Percentiles rank a stretch among this genome's conserved stretches.
Evolutionary conservation across 371 early-diverging fungal genomes (phyloP).

Genomic region (Phascolomyces articulosus): DNA sequence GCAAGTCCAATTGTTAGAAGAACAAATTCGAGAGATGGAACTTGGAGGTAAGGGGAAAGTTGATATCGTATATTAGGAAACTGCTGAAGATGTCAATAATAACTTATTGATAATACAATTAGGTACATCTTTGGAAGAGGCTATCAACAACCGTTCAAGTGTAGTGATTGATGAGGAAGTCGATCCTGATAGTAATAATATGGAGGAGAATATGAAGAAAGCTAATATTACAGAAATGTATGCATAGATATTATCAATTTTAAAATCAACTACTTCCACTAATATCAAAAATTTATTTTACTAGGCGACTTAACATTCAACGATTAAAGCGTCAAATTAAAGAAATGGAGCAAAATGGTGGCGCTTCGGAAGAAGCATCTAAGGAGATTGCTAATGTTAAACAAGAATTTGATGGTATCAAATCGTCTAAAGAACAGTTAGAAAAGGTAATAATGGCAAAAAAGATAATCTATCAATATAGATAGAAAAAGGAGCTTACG

Average conservation of each 20-base stretch:
- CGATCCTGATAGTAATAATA: conserved; percentile 17
- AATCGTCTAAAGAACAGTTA: conserved; percentile 61
- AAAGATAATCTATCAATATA: background rate
- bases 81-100: background rate
- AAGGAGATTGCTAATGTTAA: conserved; percentile 14
- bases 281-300: background rate
- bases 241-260: conserved; percentile 8
- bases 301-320: conserved; percentile 39
- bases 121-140: conserved; percentile 34
- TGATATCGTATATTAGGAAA: background rate
- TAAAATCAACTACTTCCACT: too few species aligned
- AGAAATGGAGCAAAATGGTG: conserved; percentile 33
- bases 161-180: conserved; percentile 39
- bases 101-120: background rate
- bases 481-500: background rate
- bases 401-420: conserved; percentile 55
- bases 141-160: conserved; percentile 38
- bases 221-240: conserved; percentile 57
- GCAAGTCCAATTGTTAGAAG: conserved; percentile 79
- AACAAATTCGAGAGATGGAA: conserved; percentile 82
- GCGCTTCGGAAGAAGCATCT: conserved; percentile 16
- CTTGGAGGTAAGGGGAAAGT: conserved; percentile 52
- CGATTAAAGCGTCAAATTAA: conserved; percentile 44
- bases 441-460: conserved; percentile 47
- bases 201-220: conserved; percentile 56